Evolutionary conservation across 2,329 filamentous ascomycete species (phyloP).

Genomic region (Colletotrichum sublineola): DNA sequence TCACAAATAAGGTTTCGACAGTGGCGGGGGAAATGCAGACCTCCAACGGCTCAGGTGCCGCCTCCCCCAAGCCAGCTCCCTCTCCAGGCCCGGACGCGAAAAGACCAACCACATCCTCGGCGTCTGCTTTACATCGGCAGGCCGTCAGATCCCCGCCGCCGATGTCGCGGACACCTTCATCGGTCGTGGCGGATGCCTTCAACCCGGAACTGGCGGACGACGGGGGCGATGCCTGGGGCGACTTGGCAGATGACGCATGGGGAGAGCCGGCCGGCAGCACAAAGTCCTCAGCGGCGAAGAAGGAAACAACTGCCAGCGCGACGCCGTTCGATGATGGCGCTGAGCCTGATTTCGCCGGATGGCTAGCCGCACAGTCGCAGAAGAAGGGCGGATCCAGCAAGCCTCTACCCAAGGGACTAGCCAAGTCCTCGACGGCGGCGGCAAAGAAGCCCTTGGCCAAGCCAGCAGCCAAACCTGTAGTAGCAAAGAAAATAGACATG

Average conservation of each 20-base stretch:
- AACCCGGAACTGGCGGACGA: slow-evolving; percentile 71
- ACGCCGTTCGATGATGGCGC: slow-evolving; percentile 82
- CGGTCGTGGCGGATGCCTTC: slow-evolving; percentile 63
- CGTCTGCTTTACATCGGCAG: slow-evolving; percentile 72
- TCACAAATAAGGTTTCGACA: slow-evolving; percentile 91
- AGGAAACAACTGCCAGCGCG: slow-evolving; percentile 52
- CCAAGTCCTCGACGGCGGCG: slow-evolving; percentile 65
- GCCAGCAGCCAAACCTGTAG: slow-evolving; percentile 56
- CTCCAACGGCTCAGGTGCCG: slow-evolving; percentile 58
- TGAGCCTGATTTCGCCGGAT: slow-evolving; percentile 96
- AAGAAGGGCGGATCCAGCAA: slow-evolving; percentile 75
- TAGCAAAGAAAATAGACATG: slow-evolving; percentile 77
- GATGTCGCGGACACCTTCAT: slow-evolving; percentile 63
- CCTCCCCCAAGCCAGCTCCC: slow-evolving; percentile 57
- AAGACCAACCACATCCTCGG: slow-evolving; percentile 61
- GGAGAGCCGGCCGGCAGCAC: slow-evolving; percentile 52
- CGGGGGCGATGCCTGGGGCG: slow-evolving; percentile 82
- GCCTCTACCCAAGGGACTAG: slow-evolving; percentile 84
- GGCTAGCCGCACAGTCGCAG: slow-evolving; percentile 87
- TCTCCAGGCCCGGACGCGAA: slow-evolving; percentile 56
- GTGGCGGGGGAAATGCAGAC: slow-evolving; percentile 89
- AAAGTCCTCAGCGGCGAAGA: slow-evolving; percentile 45
- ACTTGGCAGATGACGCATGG: slow-evolving; percentile 68
- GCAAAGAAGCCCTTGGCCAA: slow-evolving; percentile 59
- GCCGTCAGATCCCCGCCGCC: slow-evolving; percentile 66